Conservation (phyloP, 1,284 basidiomycete species). For the Veloboletus limbatus region DNA sequence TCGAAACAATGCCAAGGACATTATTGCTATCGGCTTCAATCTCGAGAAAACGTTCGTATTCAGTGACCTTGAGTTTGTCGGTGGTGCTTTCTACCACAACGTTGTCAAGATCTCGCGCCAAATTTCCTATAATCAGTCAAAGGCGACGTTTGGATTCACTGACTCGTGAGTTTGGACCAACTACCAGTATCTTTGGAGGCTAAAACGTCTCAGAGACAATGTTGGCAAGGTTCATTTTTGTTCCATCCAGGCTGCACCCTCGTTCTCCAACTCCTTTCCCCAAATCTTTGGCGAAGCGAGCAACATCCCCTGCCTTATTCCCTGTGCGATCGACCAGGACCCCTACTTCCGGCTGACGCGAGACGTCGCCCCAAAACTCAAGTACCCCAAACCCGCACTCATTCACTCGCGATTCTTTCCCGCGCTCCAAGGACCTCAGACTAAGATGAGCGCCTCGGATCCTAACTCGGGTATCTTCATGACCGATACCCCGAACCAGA, state of each 20-base stretch:
- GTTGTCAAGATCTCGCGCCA: slow-evolving; percentile 90
- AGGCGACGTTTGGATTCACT: slow-evolving; percentile 94
- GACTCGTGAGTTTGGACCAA: slow-evolving; percentile 68
- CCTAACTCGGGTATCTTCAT: slow-evolving; percentile 92
- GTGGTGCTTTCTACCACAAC: slow-evolving; percentile 93
- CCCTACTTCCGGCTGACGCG: slow-evolving; percentile 97
- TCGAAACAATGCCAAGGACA: slow-evolving; percentile 87
- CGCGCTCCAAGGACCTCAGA: slow-evolving; percentile 94
- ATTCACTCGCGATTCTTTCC: slow-evolving; percentile 98
- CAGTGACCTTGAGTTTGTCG: slow-evolving; percentile 87
- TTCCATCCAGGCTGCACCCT: slow-evolving; percentile 94
- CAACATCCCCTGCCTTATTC: slow-evolving; percentile 92
- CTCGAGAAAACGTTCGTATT: slow-evolving; percentile 97
- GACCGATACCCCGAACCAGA: slow-evolving; percentile 90
- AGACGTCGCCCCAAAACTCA: slow-evolving; percentile 90
- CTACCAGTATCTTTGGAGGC: neutral
- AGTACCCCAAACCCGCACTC: slow-evolving; percentile 92
- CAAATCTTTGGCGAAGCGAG: slow-evolving; percentile 89
- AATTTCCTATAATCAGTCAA: slow-evolving; percentile 92
- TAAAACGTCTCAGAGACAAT: slow-evolving; percentile 69
- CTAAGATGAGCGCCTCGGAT: slow-evolving; percentile 98
- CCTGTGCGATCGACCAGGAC: slow-evolving; percentile 98
- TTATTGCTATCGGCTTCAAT: slow-evolving; percentile 95
- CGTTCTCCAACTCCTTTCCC: slow-evolving; percentile 98
- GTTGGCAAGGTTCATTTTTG: slow-evolving; percentile 98